Evolutionary conservation across 1,139 yeast genomes (phyloP), one percentile per base, ranked within the genome.

Genomic region (Yamadazyma diospyri): DNA sequence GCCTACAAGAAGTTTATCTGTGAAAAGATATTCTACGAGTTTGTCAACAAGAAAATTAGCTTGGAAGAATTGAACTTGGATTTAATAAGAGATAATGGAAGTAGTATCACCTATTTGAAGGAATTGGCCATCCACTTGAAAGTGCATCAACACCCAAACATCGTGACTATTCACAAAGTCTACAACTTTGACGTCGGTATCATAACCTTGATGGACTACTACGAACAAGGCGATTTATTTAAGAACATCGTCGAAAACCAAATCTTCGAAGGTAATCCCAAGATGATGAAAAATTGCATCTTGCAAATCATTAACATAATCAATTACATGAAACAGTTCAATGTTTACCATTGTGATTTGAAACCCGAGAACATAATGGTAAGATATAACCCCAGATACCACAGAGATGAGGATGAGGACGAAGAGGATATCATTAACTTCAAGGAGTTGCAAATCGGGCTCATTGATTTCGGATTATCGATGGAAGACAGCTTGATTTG

Each of bases 391-490:
- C 51, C 49, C 4, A 32, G 48, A 29, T 61, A 64, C 43, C 41
- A 36, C 23, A 47, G 68, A 32, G 8, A 13, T 15, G 17, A 27
- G 9, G 9, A 22, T 29, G 25, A 22, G 10, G 16, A 25, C 4
- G 17, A 26, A n/a, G 27, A 31, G 3, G 28, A 33, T 8, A 48
- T 65, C 8, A 45, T 68, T 18, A 71, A 80, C 33, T 73, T 78
- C 38, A 61, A 71, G 36, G 86, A 86, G 33, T 58, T 75, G 16
- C 70, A 69, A 27, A 59, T 86, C 20, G 72, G 76, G 14, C 59
- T 88, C 29, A 89, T 92, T 21, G 97, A 88, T 57, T 88, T 88
- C 50, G 97, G 97, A 2, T 67, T 88, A 16, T 87, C 95, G 11
- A 76, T 88, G 41, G 68, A 71, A 37, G 69, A 77, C 5, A 61